phyloP scores from a whole-genome alignment of 2,329 filamentous ascomycete species.

The Alternaria sp. region DNA sequence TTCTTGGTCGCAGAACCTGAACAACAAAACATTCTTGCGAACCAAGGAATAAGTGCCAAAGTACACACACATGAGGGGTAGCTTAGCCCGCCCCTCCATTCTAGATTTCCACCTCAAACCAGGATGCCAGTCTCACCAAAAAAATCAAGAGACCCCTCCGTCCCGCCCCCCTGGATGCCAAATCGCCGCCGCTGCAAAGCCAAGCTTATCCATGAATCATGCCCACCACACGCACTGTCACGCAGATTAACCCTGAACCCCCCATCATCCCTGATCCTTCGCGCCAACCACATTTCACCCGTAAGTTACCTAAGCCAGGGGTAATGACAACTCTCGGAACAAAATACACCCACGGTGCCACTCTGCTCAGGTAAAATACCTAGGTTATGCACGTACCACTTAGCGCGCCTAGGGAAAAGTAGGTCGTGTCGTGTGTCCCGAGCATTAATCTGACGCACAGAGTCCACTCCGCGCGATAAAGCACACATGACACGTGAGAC shows the following conservation, averaged over 20 bases:
- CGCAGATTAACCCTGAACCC: background rate
- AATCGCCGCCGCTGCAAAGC: background rate
- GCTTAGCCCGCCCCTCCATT: background rate
- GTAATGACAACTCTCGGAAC: background rate
- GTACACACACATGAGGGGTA: background rate
- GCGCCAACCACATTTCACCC: background rate
- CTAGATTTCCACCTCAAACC: background rate
- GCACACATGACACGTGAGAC: background rate
- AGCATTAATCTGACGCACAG: background rate
- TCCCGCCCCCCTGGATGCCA: background rate
- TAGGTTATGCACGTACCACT: background rate
- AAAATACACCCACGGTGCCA: background rate
- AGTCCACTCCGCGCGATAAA: background rate
- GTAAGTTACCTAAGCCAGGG: slow-evolving; percentile 1
- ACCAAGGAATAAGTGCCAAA: background rate
- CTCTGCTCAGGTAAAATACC: background rate
- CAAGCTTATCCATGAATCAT: background rate
- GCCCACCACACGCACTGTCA: background rate
- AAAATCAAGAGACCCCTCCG: background rate
- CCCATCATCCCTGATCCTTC: background rate
- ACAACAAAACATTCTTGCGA: background rate
- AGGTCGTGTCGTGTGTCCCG: background rate
- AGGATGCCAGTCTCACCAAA: background rate
- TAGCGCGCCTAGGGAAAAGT: background rate
- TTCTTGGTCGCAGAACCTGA: background rate